Evolutionary conservation across 352 stramenopile genomes (phyloP).

Genomic region (Phytophthora vignae): DNA sequence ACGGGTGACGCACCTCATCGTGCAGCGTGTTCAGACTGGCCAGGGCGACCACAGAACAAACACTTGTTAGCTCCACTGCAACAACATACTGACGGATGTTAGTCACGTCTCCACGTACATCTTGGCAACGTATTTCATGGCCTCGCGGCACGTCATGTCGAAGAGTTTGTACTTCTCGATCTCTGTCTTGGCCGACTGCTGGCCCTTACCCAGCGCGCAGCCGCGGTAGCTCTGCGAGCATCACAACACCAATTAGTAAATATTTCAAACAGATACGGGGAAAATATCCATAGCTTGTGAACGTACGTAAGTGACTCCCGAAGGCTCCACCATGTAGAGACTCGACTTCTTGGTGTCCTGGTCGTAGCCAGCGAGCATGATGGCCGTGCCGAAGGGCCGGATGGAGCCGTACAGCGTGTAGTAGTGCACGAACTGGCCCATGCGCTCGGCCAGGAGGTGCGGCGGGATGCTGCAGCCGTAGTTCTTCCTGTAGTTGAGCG

Average conservation of each 20-base stretch:
- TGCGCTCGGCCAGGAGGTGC: conserved; percentile 93
- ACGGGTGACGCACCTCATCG: conserved; percentile 98
- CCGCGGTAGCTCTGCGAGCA: conserved; percentile 95
- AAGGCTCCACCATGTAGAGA: conserved; percentile 94
- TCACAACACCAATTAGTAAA: neutral
- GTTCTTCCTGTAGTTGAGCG: conserved; percentile 96
- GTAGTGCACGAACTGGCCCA: conserved; percentile 98
- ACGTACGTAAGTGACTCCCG: conserved; percentile 90
- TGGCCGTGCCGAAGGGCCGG: conserved; percentile 96
- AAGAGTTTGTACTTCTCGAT: conserved; percentile 98
- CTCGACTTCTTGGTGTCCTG: conserved; percentile 90
- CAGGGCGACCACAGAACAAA: neutral
- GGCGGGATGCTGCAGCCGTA: conserved; percentile 95
- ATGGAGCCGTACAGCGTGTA: conserved; percentile 98
- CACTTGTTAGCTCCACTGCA: conserved; percentile 3
- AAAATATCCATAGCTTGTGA: neutral
- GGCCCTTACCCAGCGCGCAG: conserved; percentile 96
- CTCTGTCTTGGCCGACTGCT: conserved; percentile 98
- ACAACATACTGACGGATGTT: neutral
- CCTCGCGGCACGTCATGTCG: conserved; percentile 94
- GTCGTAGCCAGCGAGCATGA: conserved; percentile 97
- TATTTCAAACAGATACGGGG: neutral
- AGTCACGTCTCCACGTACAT: conserved; percentile 78
- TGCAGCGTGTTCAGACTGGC: conserved; percentile 95
- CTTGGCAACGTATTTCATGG: conserved; percentile 98